Base-by-base conservation (phyloP, 75 land plant species). In the Pseudotsuga menziesii region DNA sequence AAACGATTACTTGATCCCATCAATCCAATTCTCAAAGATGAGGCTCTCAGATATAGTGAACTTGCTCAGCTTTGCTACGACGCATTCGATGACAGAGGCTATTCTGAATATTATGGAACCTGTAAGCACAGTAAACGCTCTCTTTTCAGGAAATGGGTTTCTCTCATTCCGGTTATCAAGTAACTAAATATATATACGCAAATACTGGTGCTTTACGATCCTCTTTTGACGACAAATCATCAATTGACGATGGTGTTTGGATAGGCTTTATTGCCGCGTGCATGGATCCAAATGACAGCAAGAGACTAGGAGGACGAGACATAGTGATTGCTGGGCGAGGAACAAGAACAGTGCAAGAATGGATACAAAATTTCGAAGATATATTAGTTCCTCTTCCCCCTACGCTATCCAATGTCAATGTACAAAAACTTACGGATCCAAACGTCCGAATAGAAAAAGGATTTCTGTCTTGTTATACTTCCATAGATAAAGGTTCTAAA, bases 101-200 rank as follows among this genome's bases (percentile, higher is more conserved):
- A 26, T 78, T 94, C 97, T 44, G 83, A 82, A 56, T 81, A 85
- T 17, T 84, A 82, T 82, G 84, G 91, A 27, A 86, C 78, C 56
- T 91, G 92, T 85, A 86, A 83, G 75, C 84, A 85, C 80, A 81
- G 84, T 20, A 78, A 73, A 57, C 52, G 59, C 76, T 19, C 57
- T 22, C 86, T 80, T 29, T 92, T 17, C 14, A 58, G 22, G 76
- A 83, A 61, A 82, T 83, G 2, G 92, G 88, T 5, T 12, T 90
- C 82, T 76, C 41, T 15, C 14, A 67, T 25, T 72, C 74, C 32
- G 95, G 93, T n/a, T 93, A 93, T 58, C 77, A 85, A 35, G 76
- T 93, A 60, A 91, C 96, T 44, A 86, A 89, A 75, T 93, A 91
- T 77, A 76, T 93, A 26, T 93, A 89, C 77, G 93, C 93, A 29